A percentile compares a stretch with the other conserved stretches of the same genome.
Conservation (phyloP, 2,329 filamentous ascomycete genomes). For the Albophoma yamanashiensis region DNA sequence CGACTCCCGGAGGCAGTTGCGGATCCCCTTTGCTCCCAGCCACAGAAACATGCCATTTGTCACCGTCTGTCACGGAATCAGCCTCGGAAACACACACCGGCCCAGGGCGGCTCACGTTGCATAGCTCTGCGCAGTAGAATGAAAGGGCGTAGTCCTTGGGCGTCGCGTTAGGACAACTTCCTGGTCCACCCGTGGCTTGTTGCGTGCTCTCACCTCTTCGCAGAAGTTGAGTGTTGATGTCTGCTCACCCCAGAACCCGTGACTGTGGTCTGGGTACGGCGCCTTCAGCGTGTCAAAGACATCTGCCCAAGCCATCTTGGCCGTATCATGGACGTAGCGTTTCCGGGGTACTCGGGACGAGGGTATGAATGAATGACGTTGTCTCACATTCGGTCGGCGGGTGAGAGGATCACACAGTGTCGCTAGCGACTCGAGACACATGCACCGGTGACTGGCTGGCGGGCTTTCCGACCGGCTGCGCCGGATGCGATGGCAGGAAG, state of each 20-base stretch:
- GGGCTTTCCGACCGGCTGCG: not conserved
- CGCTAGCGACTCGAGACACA: not conserved
- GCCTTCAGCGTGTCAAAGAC: conserved; percentile 8
- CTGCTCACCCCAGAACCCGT: conserved; percentile 57
- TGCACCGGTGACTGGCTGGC: not conserved
- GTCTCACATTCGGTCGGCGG: not conserved
- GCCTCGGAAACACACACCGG: not conserved
- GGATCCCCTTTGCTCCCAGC: conserved; percentile 64
- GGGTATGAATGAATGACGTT: not conserved
- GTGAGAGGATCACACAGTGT: not conserved
- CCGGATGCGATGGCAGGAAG: not conserved
- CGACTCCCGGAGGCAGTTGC: conserved; percentile 58
- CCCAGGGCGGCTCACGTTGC: conserved; percentile 38
- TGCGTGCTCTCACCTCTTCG: conserved; percentile 49
- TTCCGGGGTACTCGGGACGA: not conserved
- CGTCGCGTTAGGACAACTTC: not conserved
- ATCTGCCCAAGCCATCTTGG: not conserved
- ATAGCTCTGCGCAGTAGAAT: conserved; percentile 63
- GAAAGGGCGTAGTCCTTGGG: conserved; percentile 55
- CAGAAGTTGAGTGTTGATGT: conserved; percentile 71
- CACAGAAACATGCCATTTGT: conserved; percentile 78
- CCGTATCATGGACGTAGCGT: not conserved
- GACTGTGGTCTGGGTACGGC: conserved; percentile 33
- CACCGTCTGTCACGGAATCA: conserved; percentile 42
- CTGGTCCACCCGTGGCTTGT: not conserved